Evolutionary conservation across 257 asterid genomes (phyloP).

Genomic region (Petrea volubilis): DNA sequence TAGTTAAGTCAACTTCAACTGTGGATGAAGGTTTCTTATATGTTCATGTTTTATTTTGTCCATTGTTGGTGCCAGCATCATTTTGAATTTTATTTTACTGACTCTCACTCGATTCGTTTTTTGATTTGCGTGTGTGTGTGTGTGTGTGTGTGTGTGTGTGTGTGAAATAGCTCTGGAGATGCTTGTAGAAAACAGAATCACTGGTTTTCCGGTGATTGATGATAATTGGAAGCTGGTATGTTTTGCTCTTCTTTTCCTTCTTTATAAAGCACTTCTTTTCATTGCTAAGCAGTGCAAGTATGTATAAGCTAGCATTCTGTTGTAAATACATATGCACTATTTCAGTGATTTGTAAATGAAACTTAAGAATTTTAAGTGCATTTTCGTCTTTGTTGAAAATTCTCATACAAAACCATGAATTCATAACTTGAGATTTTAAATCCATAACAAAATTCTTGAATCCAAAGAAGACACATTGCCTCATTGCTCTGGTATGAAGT

Average conservation of each 20-base stretch:
- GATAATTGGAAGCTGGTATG: constrained; percentile 83
- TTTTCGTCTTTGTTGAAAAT: no score
- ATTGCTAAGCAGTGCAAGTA: background rate
- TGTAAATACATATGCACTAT: background rate
- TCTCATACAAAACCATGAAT: no score
- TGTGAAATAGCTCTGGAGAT: constrained; percentile 63
- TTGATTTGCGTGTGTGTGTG: background rate
- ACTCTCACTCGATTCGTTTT: background rate
- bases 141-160: background rate
- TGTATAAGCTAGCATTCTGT: background rate
- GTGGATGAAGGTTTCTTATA: constrained; percentile 63
- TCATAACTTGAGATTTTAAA: no score
- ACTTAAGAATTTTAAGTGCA: no score
- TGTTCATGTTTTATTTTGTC: background rate
- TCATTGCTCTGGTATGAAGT: no score
- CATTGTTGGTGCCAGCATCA: background rate
- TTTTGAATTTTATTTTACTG: background rate
- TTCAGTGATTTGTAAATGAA: background rate
- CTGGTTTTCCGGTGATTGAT: constrained; percentile 88
- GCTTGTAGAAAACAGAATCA: constrained; percentile 81
- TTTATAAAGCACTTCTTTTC: background rate
- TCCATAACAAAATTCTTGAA: no score
- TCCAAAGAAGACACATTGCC: no score
- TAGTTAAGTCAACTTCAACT: constrained; percentile 72
- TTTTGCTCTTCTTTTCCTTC: background rate